phyloP scores from a whole-genome alignment of 768 basidiomycete species.

The Suillus ampliporus region DNA sequence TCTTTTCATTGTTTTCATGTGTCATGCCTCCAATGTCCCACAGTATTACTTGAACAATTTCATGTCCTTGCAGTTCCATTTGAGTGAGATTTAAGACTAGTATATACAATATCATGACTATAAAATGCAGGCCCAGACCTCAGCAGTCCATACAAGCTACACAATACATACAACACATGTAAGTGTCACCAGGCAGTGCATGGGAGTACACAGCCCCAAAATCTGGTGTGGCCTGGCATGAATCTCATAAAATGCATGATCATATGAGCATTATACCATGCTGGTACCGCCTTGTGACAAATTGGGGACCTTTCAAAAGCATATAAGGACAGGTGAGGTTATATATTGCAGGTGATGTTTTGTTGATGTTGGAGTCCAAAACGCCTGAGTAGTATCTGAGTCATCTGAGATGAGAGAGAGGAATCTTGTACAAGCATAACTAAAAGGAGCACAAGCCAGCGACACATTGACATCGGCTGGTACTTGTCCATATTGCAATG shows the following conservation, averaged over 20 bases:
- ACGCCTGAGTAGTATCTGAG: no score
- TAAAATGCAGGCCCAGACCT: background rate
- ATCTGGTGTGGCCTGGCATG: background rate
- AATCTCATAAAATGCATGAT: background rate
- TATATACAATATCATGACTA: background rate
- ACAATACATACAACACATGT: background rate
- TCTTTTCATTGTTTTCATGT: background rate
- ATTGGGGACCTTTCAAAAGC: background rate
- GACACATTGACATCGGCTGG: no score
- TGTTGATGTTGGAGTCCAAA: no score
- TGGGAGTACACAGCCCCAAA: background rate
- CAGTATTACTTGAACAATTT: background rate
- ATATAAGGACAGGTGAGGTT: background rate
- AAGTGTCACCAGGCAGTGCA: background rate
- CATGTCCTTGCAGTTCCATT: background rate
- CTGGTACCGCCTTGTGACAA: background rate
- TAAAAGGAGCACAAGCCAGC: no score
- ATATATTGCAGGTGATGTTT: no score
- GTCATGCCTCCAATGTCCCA: background rate
- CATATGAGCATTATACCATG: background rate
- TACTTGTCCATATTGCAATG: no score
- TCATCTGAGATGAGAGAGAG: no score
- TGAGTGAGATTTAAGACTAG: background rate
- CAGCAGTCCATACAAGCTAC: background rate
- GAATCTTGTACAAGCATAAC: no score